Percentiles rank a stretch among this genome's conserved stretches.
These are phyloP conservation scores for Streptanthus diversifolius DNA, from an alignment of 345 rosid species.

Conservation along the genomic window DNA sequence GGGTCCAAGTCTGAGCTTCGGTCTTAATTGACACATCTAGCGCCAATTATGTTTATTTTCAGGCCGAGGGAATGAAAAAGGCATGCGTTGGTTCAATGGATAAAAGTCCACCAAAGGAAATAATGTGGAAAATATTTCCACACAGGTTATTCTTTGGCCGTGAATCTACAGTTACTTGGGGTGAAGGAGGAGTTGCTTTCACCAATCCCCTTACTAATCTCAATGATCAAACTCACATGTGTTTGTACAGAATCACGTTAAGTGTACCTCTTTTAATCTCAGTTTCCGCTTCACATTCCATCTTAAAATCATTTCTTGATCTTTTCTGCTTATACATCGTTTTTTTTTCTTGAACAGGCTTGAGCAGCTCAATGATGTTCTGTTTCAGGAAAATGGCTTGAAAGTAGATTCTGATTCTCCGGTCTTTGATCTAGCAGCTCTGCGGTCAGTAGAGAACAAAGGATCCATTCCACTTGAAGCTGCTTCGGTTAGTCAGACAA, in stretches of 20 bases:
- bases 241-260: constrained; percentile 77
- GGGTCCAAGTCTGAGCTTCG: not conserved
- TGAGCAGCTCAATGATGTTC: constrained; percentile 91
- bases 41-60: constrained; percentile 5
- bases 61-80: constrained; percentile 71
- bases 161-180: constrained; percentile 58
- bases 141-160: constrained; percentile 76
- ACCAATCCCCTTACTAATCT: constrained; percentile 48
- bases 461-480: constrained; percentile 50
- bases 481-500: constrained; percentile 26
- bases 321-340: not conserved
- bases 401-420: constrained; percentile 41
- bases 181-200: constrained; percentile 87
- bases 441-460: constrained; percentile 37
- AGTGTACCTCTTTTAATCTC: constrained; percentile 25
- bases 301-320: not conserved
- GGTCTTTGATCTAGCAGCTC: constrained; percentile 48
- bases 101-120: constrained; percentile 62
- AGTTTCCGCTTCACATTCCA: not conserved
- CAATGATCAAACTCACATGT: constrained; percentile 47
- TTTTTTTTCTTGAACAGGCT: constrained; percentile 47
- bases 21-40: not conserved
- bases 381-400: constrained; percentile 60
- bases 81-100: constrained; percentile 71
- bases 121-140: constrained; percentile 63